Percentiles rank a stretch among this genome's conserved stretches.
These are phyloP conservation scores for Grosmannia clavigera DNA, from an alignment of 2,329 filamentous ascomycete genomes.

Conservation along the genomic window DNA sequence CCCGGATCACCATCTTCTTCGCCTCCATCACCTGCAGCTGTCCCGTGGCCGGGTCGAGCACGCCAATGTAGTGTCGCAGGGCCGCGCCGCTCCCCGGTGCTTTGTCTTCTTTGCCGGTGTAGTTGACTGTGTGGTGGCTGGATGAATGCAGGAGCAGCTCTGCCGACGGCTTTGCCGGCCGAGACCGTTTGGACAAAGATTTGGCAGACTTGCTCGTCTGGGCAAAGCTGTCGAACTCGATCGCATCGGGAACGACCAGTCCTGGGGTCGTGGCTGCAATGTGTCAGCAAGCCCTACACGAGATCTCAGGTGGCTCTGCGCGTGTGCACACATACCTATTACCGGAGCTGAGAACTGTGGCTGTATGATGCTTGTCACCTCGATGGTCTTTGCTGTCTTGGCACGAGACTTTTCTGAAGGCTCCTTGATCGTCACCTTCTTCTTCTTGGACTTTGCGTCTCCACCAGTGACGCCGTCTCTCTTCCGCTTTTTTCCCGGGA, in stretches of 20 bases:
- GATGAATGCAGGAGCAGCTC: constrained; percentile 47
- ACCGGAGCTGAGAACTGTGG: constrained; percentile 35
- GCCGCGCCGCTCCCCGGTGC: constrained; percentile 26
- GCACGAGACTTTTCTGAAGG: constrained; percentile 17
- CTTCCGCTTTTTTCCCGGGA: constrained; percentile 38
- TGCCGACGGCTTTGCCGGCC: constrained; percentile 20
- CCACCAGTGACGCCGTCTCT: constrained; percentile 27
- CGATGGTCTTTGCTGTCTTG: constrained; percentile 21
- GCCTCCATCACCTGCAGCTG: constrained; percentile 49
- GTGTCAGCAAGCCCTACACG: constrained; percentile 2
- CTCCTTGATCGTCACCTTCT: constrained; percentile 36
- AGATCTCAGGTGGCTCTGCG: not conserved
- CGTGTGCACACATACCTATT: constrained; percentile 16
- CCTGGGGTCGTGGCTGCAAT: constrained; percentile 28
- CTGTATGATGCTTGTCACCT: constrained; percentile 32
- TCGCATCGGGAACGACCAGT: constrained; percentile 22
- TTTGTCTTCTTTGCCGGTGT: constrained; percentile 43
- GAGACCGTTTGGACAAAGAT: constrained; percentile 18
- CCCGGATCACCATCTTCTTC: constrained; percentile 51
- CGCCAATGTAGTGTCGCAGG: constrained; percentile 51
- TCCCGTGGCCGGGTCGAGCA: constrained; percentile 49
- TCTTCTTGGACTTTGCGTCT: constrained; percentile 31
- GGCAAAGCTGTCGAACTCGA: constrained; percentile 36
- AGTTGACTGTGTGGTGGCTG: constrained; percentile 44
- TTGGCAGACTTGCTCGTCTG: constrained; percentile 21